These are phyloP conservation scores for Colletotrichum viniferum DNA, from an alignment of 2,329 filamentous ascomycete species.

Conservation along the genomic window DNA sequence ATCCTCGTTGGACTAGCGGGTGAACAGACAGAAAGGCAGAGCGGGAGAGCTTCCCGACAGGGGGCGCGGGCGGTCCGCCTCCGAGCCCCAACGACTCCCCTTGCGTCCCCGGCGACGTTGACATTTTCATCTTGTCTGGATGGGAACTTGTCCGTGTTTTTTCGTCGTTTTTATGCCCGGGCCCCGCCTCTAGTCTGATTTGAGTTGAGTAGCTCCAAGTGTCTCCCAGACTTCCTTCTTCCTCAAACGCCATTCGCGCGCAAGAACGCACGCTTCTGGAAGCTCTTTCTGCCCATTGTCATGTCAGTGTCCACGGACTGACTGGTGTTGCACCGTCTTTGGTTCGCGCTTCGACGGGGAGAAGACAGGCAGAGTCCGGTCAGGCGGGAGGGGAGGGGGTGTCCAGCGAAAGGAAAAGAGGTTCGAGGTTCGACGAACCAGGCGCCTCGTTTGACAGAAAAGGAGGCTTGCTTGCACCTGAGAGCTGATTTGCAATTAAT, in stretches of 20 bases:
- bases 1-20: neutral
- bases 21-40: neutral
- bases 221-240: neutral
- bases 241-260: neutral
- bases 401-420: neutral
- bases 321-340: neutral
- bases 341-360: neutral
- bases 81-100: neutral
- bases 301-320: neutral
- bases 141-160: neutral
- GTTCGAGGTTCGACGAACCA: neutral
- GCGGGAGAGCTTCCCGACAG: neutral
- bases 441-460: neutral
- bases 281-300: conserved; percentile 8
- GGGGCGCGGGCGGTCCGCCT: neutral
- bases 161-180: neutral
- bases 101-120: conserved; percentile 10
- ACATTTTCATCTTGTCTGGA: neutral
- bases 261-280: neutral
- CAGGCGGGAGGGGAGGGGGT: neutral
- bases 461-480: neutral
- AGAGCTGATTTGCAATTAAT: neutral
- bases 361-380: neutral
- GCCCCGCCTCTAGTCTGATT: neutral
- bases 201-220: neutral